Percentiles rank a stretch among this genome's conserved stretches.
Conservation (phyloP, 2,329 filamentous ascomycete species). For the Verticillium tricorpus region DNA sequence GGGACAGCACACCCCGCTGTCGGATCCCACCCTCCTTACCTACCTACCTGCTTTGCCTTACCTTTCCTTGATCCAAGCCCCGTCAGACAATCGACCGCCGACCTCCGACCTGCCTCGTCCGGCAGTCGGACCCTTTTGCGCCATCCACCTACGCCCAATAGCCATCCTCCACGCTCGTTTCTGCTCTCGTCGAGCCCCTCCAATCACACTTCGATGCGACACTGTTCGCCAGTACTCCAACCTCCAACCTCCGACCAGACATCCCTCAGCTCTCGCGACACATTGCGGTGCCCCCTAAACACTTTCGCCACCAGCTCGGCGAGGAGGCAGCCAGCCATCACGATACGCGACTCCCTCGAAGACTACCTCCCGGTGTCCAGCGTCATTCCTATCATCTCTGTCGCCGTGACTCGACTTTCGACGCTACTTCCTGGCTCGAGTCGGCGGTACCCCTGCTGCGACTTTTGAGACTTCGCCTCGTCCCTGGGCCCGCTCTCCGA, state of each 20-base stretch:
- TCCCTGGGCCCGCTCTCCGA: background rate
- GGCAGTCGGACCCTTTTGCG: background rate
- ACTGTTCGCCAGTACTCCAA: constrained; percentile 9
- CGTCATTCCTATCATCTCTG: background rate
- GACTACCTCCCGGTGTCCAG: background rate
- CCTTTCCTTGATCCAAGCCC: background rate
- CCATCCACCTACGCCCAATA: constrained; percentile 21
- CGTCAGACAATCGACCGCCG: constrained; percentile 1
- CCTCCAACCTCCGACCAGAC: constrained; percentile 2
- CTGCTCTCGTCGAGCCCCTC: constrained; percentile 12
- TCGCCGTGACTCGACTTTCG: background rate
- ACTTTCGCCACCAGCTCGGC: background rate
- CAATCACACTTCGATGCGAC: constrained; percentile 10
- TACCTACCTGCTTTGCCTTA: background rate
- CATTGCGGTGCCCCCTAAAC: background rate
- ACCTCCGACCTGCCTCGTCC: constrained; percentile 8
- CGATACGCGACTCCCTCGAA: background rate
- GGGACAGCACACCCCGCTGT: background rate
- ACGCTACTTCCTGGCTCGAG: background rate
- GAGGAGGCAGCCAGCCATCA: background rate
- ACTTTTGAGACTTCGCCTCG: background rate
- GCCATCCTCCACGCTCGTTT: constrained; percentile 21
- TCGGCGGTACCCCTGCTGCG: background rate
- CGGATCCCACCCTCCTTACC: background rate
- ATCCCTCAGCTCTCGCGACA: background rate